A percentile compares a stretch with the other conserved stretches of the same genome.
Conservation (phyloP, 306 rosid species). For the Lotus japonicus region DNA sequence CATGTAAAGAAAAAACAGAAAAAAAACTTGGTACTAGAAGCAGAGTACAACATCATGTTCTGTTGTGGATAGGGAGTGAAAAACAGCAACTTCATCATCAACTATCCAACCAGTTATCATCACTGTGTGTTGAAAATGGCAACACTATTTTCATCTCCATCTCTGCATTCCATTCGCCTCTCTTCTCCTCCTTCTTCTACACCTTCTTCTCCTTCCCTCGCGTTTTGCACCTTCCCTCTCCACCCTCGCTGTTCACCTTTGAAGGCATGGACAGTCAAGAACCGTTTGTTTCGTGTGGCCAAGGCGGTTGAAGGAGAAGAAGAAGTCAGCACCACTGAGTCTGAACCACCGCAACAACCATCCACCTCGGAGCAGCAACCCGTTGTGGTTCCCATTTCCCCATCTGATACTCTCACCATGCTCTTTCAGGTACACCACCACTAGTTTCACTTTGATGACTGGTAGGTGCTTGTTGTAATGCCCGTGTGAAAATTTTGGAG, state of each 20-base stretch:
- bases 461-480: background rate
- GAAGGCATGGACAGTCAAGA: constrained; percentile 9
- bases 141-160: constrained; percentile 32
- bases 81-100: background rate
- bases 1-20: background rate
- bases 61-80: background rate
- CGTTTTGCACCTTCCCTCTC: constrained; percentile 22
- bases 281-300: constrained; percentile 12
- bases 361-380: constrained; percentile 40
- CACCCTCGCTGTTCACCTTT: constrained; percentile 23
- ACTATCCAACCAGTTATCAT: background rate
- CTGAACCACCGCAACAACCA: too few species aligned
- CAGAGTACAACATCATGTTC: background rate
- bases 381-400: constrained; percentile 71
- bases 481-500: background rate
- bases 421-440: constrained; percentile 56
- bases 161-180: constrained; percentile 25
- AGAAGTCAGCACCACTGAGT: background rate
- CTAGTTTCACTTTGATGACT: background rate
- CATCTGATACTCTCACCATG: constrained; percentile 78
- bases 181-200: constrained; percentile 2
- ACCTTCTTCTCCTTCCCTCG: constrained; percentile 15
- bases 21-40: too few species aligned
- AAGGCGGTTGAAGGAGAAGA: constrained; percentile 51
- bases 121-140: constrained; percentile 43